These are phyloP conservation scores for Elsinoe necatrix DNA, from an alignment of 2,329 filamentous ascomycete genomes.

Conservation along the genomic window DNA sequence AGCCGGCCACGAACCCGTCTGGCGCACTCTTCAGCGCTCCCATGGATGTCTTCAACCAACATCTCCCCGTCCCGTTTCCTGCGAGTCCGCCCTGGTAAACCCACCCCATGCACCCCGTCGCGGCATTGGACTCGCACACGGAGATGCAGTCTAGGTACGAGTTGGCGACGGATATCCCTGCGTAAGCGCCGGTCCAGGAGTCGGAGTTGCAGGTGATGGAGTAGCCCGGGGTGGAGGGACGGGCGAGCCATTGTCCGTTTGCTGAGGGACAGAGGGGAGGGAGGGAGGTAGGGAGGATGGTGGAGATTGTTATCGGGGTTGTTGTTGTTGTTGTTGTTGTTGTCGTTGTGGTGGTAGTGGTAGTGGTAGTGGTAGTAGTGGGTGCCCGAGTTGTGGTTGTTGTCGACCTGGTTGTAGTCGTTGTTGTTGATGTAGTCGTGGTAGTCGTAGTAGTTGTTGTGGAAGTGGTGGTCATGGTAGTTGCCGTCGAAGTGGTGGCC, in stretches of 20 bases:
- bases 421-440: not conserved
- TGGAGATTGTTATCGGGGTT: not conserved
- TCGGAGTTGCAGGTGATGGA: slow-evolving; percentile 18
- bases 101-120: slow-evolving; percentile 17
- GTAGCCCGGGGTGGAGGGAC: slow-evolving; percentile 18
- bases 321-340: slow-evolving; percentile 14
- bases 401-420: not conserved
- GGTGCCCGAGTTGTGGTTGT: not conserved
- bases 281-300: slow-evolving; percentile 13
- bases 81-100: slow-evolving; percentile 19
- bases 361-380: slow-evolving; percentile 8
- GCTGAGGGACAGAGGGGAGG: slow-evolving; percentile 19
- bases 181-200: slow-evolving; percentile 17
- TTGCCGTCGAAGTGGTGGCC: not conserved
- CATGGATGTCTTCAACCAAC: slow-evolving; percentile 21
- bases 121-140: slow-evolving; percentile 16
- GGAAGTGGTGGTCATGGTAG: not conserved
- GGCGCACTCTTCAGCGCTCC: slow-evolving; percentile 3
- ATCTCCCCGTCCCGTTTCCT: slow-evolving; percentile 21
- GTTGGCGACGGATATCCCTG: slow-evolving; percentile 10
- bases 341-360: slow-evolving; percentile 9
- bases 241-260: slow-evolving; percentile 12
- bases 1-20: slow-evolving; percentile 16
- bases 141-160: slow-evolving; percentile 19
- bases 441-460: not conserved